A percentile compares a stretch with the other conserved stretches of the same genome.
Conservation (phyloP, 2,329 filamentous ascomycete species). For the Blastomyces parvus region DNA sequence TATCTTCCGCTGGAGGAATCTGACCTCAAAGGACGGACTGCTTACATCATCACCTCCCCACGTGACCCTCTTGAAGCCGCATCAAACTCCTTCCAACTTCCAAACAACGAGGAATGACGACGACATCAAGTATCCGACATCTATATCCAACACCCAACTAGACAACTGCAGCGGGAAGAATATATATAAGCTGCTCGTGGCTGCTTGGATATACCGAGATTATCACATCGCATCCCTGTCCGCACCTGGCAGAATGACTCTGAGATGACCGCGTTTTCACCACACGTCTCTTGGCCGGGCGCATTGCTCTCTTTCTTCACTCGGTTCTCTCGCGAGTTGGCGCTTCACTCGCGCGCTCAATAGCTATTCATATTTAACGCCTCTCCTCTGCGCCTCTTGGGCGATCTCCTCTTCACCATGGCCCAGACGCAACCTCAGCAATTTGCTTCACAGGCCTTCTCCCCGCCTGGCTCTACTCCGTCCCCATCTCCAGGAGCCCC, state of each 20-base stretch:
- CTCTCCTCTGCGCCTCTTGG: background rate
- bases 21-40: too few species aligned
- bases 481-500: slow-evolving; percentile 55
- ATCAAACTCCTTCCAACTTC: background rate
- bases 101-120: background rate
- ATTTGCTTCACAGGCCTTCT: slow-evolving; percentile 48
- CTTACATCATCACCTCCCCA: background rate
- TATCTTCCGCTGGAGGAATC: background rate
- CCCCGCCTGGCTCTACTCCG: slow-evolving; percentile 52
- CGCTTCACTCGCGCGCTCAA: slow-evolving; percentile 24
- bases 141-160: background rate
- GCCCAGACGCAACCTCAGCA: slow-evolving; percentile 52
- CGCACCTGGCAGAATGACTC: slow-evolving; percentile 1
- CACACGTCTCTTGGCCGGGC: slow-evolving; percentile 22
- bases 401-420: slow-evolving; percentile 35
- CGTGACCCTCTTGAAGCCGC: background rate
- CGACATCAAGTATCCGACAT: background rate
- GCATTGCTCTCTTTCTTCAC: slow-evolving; percentile 28
- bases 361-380: slow-evolving; percentile 7
- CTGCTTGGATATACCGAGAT: background rate
- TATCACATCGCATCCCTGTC: background rate
- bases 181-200: background rate
- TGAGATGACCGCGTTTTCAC: slow-evolving; percentile 10
- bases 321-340: background rate
- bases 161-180: background rate